These are phyloP conservation scores for Gastrolobium villosum DNA, from an alignment of 306 rosid genomes.

Conservation along the genomic window DNA sequence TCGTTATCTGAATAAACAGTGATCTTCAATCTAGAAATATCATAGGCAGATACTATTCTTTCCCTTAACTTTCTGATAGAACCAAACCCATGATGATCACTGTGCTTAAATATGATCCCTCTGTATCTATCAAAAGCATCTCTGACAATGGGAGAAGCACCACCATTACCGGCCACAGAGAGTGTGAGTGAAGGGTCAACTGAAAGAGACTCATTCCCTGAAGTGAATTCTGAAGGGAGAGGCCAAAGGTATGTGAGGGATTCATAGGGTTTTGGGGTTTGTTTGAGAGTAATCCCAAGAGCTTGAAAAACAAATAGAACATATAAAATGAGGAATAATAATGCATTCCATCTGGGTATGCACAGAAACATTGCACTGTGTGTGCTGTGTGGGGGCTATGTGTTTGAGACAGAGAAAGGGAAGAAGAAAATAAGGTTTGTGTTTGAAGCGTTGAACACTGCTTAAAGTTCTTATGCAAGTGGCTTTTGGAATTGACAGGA, in stretches of 20 bases:
- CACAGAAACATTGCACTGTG: too few species aligned
- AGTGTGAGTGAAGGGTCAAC: constrained; percentile 81
- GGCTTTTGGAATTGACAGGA: too few species aligned
- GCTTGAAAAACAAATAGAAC: too few species aligned
- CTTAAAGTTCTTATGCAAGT: too few species aligned
- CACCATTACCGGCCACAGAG: constrained; percentile 56
- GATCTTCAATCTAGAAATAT: constrained; percentile 64
- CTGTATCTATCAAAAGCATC: constrained; percentile 82
- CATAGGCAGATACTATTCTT: constrained; percentile 43
- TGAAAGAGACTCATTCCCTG: constrained; percentile 67
- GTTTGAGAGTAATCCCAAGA: neutral
- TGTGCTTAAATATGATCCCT: constrained; percentile 73
- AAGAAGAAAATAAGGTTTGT: too few species aligned
- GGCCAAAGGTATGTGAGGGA: constrained; percentile 90
- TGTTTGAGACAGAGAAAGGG: too few species aligned
- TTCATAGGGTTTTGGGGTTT: constrained; percentile 27
- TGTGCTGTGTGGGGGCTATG: too few species aligned
- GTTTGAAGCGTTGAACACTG: too few species aligned
- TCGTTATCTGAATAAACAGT: constrained; percentile 64
- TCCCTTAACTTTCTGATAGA: constrained; percentile 54
- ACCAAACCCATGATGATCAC: constrained; percentile 28
- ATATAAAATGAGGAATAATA: too few species aligned
- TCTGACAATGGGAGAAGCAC: constrained; percentile 56
- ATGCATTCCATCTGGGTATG: too few species aligned
- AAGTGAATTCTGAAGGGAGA: constrained; percentile 70